Base-by-base conservation (phyloP, 352 stramenopile genomes). In the Phytopythium vexans region DNA sequence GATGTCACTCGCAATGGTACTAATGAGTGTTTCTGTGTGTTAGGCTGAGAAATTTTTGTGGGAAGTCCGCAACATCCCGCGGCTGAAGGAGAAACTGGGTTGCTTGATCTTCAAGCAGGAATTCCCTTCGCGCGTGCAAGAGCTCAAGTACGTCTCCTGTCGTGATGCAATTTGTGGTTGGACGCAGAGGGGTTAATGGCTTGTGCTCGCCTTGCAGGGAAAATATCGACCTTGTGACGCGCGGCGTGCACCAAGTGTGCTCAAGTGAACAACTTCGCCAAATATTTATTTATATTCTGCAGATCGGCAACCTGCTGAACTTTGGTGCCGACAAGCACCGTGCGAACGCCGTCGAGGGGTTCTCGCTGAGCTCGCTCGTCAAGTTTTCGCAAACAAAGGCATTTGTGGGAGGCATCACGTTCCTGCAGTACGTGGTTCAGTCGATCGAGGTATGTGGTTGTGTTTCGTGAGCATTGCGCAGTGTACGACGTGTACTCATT, bases 301-400 rank as follows among this genome's bases (percentile, higher is more conserved):
- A 87, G 54, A 80, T 87, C 33, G 85, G 85, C 21, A 92, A 89
- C 59, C 33, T 89, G 50, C 70, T 85, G 46, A 82, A 94, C 54
- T 88, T 89, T 51, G 84, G 84, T 45, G 62, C 69, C n/a, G 77
- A 88, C 39, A 64, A 64, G 33, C 58, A 40, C 7, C 41, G 65
- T 3, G 64, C 71, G 6, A 52, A 66, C 14, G 65, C 56, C 14
- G 72, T 87, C 3, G 72, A 72, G 15, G 82, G 80, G 8, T 94
- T 94, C 39, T 89, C 82, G 32, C 64, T 94, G 15, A 70, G 68
- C 12, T 94, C 84, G 9, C 62, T 94, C 41, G 78, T 91, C 37
- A 94, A 92, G 62, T 70, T 94, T 39, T 94, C 84, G 10, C 84
- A 94, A 64, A 94, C 84, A 1, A 94, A 92, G 61, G 84, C 82